phyloP scores from a whole-genome alignment of 306 rosid species.

The Adenanthera pavonina region DNA sequence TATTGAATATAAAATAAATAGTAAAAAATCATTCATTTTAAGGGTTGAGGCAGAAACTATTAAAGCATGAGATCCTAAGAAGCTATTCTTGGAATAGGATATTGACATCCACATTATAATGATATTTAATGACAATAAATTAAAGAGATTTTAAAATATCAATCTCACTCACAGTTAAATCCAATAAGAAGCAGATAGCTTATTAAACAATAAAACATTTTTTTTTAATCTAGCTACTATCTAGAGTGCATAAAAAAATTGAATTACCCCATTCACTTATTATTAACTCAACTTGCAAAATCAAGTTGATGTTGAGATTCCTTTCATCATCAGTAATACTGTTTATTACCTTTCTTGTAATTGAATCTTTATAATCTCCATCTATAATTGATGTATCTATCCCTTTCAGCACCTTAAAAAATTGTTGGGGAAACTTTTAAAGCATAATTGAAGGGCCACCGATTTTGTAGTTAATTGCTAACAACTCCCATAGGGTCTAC shows the following conservation, averaged over 20 bases:
- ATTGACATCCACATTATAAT: no score
- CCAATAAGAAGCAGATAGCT: not conserved
- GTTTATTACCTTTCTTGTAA: not conserved
- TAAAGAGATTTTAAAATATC: not conserved
- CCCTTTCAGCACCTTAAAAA: not conserved
- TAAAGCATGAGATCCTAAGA: not conserved
- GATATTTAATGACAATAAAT: no score
- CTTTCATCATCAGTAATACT: not conserved
- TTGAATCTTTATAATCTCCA: not conserved
- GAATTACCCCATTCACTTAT: not conserved
- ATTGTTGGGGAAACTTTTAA: not conserved
- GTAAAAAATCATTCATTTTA: not conserved
- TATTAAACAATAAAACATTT: not conserved
- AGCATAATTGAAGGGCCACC: slow-evolving; percentile 21
- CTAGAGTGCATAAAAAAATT: not conserved
- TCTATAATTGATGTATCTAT: not conserved
- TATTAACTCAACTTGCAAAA: not conserved
- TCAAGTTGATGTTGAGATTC: slow-evolving; percentile 1
- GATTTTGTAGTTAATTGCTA: slow-evolving; percentile 13
- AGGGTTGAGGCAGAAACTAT: not conserved
- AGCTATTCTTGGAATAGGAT: no score
- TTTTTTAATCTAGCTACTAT: not conserved
- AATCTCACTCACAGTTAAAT: not conserved
- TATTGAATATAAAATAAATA: no score
- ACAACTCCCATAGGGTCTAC: not conserved